Evolutionary conservation across 2,329 filamentous ascomycete genomes (phyloP).

Genomic region (Raffaelea arxii): DNA sequence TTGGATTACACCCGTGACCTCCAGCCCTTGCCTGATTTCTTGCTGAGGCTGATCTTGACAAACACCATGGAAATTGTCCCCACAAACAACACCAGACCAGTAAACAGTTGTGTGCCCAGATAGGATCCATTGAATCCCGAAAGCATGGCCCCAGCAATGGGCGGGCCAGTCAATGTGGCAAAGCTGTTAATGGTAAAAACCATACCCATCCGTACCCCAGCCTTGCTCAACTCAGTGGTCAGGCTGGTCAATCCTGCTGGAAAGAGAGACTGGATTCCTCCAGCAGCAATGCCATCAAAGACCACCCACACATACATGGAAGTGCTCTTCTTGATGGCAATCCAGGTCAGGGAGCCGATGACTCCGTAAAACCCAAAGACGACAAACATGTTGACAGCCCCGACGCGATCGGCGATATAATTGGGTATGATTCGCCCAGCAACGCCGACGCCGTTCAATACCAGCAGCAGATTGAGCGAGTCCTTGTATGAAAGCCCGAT

Average conservation of each 20-base stretch:
- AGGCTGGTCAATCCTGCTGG: constrained; percentile 50
- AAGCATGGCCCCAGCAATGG: constrained; percentile 41
- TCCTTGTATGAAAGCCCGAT: constrained; percentile 34
- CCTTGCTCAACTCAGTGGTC: constrained; percentile 39
- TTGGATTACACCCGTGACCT: constrained; percentile 24
- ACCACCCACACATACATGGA: constrained; percentile 53
- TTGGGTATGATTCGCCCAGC: constrained; percentile 49
- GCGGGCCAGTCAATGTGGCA: constrained; percentile 40
- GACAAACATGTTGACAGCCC: constrained; percentile 52
- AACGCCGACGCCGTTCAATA: constrained; percentile 55
- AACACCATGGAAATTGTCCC: constrained; percentile 29
- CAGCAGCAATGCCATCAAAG: constrained; percentile 55
- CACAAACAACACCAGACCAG: constrained; percentile 31
- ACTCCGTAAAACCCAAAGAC: constrained; percentile 32
- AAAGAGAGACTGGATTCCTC: constrained; percentile 56
- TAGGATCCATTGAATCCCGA: constrained; percentile 30
- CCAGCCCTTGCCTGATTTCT: constrained; percentile 27
- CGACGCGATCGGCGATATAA: constrained; percentile 45
- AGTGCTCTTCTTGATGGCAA: constrained; percentile 35
- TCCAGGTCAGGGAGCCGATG: constrained; percentile 45
- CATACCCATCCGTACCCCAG: constrained; percentile 49
- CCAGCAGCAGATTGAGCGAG: constrained; percentile 51
- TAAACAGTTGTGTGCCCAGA: constrained; percentile 38
- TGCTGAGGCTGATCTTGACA: constrained; percentile 28
- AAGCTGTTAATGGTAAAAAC: constrained; percentile 46